Evolutionary conservation across 805 yeast genomes (phyloP).

Genomic region (Yarrowia yakushimensis): DNA sequence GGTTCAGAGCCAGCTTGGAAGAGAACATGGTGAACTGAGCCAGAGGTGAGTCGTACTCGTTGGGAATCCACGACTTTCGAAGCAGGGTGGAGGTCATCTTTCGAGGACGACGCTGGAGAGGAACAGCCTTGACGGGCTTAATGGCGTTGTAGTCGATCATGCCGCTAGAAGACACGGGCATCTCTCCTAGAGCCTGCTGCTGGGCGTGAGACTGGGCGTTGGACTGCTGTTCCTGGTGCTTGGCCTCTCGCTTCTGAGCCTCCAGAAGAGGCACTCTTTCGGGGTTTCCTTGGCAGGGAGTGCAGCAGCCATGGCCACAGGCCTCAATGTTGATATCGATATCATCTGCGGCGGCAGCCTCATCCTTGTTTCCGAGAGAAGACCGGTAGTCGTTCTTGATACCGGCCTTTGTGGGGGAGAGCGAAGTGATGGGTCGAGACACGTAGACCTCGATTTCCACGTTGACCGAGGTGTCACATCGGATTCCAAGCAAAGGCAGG

Average conservation of each 20-base stretch:
- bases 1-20: not conserved
- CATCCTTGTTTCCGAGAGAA: conserved; percentile 12
- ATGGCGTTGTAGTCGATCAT: conserved; percentile 1
- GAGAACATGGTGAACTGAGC: conserved; percentile 16
- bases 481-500: conserved; percentile 64
- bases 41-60: conserved; percentile 15
- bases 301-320: conserved; percentile 18
- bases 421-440: conserved; percentile 2
- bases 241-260: conserved; percentile 17
- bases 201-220: not conserved
- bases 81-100: conserved; percentile 2
- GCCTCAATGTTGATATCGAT: conserved; percentile 21
- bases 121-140: conserved; percentile 20
- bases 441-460: conserved; percentile 24
- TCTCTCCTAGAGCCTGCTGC: not conserved
- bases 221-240: not conserved
- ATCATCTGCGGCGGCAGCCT: conserved; percentile 22
- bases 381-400: conserved; percentile 1
- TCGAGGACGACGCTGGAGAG: conserved; percentile 16
- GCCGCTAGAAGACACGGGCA: not conserved
- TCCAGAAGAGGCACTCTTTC: conserved; percentile 20
- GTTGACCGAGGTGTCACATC: conserved; percentile 27
- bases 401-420: not conserved
- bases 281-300: conserved; percentile 21
- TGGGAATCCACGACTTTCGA: conserved; percentile 23